phyloP scores from a whole-genome alignment of 2,329 filamentous ascomycete genomes.

The Apiospora kogelbergensis region DNA sequence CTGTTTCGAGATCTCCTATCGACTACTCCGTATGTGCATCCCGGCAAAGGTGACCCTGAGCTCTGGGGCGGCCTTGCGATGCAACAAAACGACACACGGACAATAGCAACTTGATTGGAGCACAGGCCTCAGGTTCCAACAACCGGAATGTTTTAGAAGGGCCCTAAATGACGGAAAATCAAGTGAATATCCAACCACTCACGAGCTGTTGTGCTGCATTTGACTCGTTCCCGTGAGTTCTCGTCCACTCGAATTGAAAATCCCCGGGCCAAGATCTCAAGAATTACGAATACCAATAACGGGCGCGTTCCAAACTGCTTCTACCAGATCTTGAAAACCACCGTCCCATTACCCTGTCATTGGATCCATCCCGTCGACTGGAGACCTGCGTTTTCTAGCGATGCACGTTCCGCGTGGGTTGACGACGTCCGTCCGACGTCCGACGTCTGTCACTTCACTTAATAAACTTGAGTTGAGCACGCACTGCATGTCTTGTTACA shows the following conservation, averaged over 20 bases:
- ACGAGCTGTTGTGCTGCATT: neutral
- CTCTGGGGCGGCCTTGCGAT: neutral
- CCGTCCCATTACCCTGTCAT: neutral
- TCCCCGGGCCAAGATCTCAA: neutral
- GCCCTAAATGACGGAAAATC: neutral
- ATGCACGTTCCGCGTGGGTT: constrained; percentile 5
- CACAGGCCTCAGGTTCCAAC: neutral
- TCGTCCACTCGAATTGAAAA: neutral
- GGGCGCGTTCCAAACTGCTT: neutral
- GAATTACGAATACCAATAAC: neutral
- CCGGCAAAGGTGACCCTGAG: neutral
- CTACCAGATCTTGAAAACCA: neutral
- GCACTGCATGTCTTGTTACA: neutral
- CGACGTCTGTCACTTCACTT: neutral
- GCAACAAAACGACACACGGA: neutral
- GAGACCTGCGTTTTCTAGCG: neutral
- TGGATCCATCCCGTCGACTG: neutral
- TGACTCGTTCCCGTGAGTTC: neutral
- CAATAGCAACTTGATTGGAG: neutral
- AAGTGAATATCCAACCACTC: neutral
- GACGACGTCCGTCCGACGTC: neutral
- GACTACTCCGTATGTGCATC: neutral
- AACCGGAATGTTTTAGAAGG: neutral
- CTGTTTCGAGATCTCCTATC: neutral
- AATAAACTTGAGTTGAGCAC: neutral